A percentile compares a stretch with the other conserved stretches of the same genome.
phyloP scores from a whole-genome alignment of 345 rosid genomes.

The Schrenkiella parvula region DNA sequence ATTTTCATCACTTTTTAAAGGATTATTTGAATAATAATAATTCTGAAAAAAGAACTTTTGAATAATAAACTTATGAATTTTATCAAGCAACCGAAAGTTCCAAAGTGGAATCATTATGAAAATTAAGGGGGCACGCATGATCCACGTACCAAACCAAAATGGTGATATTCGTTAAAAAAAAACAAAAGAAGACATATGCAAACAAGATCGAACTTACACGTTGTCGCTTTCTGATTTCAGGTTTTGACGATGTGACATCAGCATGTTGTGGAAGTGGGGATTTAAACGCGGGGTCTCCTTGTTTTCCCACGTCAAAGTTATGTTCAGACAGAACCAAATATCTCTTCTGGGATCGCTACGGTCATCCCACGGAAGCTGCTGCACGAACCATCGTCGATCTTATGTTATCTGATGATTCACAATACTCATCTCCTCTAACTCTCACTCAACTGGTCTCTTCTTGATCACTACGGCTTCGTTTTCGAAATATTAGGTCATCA shows the following conservation, averaged over 20 bases:
- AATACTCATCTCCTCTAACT: constrained; percentile 45
- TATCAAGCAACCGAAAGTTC: neutral
- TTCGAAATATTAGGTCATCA: neutral
- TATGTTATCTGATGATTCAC: constrained; percentile 41
- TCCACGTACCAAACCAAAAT: neutral
- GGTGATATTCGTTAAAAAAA: neutral
- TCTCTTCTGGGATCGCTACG: constrained; percentile 68
- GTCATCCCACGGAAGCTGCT: constrained; percentile 68
- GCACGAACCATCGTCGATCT: constrained; percentile 44
- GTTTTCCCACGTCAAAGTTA: constrained; percentile 47
- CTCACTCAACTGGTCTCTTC: constrained; percentile 43
- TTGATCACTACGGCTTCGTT: neutral
- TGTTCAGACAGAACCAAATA: constrained; percentile 64
- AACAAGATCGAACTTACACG: neutral
- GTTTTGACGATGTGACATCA: constrained; percentile 52
- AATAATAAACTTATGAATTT: no score
- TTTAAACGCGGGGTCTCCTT: constrained; percentile 49
- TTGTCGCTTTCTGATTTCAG: constrained; percentile 33
- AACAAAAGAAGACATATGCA: neutral
- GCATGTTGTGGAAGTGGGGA: constrained; percentile 81
- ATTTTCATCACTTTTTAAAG: neutral
- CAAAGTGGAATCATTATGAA: neutral
- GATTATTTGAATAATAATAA: no score
- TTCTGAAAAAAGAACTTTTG: no score
- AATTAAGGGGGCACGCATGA: neutral